Conservation (phyloP, 2,329 filamentous ascomycete species). For the Drechslerella stenobrocha region DNA sequence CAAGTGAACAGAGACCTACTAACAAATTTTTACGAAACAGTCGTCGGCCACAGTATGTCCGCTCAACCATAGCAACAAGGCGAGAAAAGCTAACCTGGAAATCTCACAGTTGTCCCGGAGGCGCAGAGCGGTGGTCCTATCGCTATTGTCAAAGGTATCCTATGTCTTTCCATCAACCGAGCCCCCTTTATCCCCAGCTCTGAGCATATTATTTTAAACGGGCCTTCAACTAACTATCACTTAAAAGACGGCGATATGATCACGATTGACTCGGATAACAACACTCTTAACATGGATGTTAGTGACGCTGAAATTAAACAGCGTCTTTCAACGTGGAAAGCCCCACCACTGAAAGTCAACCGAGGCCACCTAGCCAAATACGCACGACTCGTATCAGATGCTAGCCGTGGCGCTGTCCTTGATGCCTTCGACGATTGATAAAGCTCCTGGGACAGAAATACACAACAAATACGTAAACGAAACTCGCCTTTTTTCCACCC, state of each 20-base stretch:
- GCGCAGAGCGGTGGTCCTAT: constrained; percentile 87
- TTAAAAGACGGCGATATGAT: constrained; percentile 72
- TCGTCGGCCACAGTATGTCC: constrained; percentile 43
- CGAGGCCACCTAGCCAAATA: constrained; percentile 90
- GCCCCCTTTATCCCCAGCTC: too few relatives aligned
- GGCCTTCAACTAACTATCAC: background rate
- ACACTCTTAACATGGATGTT: constrained; percentile 72
- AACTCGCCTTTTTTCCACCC: background rate
- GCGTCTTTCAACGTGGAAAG: constrained; percentile 69
- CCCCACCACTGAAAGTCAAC: constrained; percentile 72
- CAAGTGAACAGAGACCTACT: background rate
- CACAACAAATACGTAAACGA: too few relatives aligned
- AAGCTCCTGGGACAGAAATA: too few relatives aligned
- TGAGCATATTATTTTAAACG: too few relatives aligned
- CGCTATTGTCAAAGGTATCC: constrained; percentile 65
- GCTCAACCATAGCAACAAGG: background rate
- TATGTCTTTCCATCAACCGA: background rate
- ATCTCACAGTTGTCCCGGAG: constrained; percentile 67
- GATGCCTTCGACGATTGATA: constrained; percentile 40
- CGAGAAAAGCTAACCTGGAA: constrained; percentile 11
- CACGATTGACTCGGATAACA: constrained; percentile 80
- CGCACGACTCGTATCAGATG: constrained; percentile 81
- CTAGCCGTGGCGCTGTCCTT: constrained; percentile 68
- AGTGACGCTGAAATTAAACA: constrained; percentile 70
- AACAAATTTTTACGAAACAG: constrained; percentile 8